Conservation (phyloP, 2,329 filamentous ascomycete species). For the Coccinonectria pachysandricola region DNA sequence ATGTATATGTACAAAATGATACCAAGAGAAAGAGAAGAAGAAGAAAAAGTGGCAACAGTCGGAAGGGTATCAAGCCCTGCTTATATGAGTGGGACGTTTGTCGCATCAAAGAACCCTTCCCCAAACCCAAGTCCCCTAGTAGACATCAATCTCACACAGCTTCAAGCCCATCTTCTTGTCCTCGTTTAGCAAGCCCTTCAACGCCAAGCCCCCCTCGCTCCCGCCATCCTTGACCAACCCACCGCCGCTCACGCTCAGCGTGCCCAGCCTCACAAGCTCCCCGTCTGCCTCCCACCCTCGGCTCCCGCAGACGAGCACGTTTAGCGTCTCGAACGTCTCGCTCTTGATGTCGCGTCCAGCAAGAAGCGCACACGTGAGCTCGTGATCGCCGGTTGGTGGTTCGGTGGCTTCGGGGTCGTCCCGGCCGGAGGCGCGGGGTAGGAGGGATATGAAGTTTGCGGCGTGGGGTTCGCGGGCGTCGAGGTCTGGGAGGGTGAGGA, state of each 20-base stretch:
- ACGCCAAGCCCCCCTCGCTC: constrained; percentile 14
- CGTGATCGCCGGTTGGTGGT: constrained; percentile 14
- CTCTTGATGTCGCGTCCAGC: constrained; percentile 22
- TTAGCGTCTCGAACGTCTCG: constrained; percentile 17
- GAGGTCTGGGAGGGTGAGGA: constrained; percentile 9
- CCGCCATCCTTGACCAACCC: constrained; percentile 14
- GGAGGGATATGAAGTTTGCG: constrained; percentile 11
- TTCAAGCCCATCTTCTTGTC: constrained; percentile 18
- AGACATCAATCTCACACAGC: constrained; percentile 26
- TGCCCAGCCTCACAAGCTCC: constrained; percentile 22
- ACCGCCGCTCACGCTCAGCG: constrained; percentile 17
- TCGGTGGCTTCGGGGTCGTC: constrained; percentile 9
- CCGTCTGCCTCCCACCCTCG: constrained; percentile 18
- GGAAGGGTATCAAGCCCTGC: too few species aligned
- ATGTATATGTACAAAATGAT: constrained; percentile 12
- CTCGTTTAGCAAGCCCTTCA: constrained; percentile 19
- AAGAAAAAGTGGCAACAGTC: too few species aligned
- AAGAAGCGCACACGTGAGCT: constrained; percentile 19
- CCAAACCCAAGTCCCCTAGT: constrained; percentile 12
- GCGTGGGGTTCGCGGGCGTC: constrained; percentile 13
- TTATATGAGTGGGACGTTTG: too few species aligned
- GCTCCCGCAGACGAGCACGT: constrained; percentile 20
- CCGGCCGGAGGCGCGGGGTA: constrained; percentile 12
- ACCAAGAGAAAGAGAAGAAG: constrained; percentile 5
- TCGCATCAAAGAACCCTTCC: too few species aligned